Percentiles rank a stretch among this genome's conserved stretches.
Evolutionary conservation across 2,329 filamentous ascomycete species (phyloP).

Genomic region (Ceratocystis colombiana): DNA sequence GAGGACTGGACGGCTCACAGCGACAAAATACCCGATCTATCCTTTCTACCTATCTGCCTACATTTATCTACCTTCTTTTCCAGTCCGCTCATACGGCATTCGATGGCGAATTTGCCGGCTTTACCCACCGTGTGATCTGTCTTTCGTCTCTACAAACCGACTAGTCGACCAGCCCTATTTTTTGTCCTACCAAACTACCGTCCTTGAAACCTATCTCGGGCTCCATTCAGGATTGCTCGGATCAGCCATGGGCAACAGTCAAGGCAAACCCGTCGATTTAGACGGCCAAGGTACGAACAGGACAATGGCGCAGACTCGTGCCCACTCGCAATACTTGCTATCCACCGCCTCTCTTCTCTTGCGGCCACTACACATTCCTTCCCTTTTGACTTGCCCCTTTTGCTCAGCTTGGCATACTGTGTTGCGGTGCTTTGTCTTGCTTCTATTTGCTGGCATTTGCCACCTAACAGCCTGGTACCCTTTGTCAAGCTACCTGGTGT

Average conservation of each 20-base stretch:
- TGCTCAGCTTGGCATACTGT: background rate
- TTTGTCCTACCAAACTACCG: constrained; percentile 4
- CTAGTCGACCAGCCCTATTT: background rate
- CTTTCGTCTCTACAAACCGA: background rate
- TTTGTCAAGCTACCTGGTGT: too few species aligned
- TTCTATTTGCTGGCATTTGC: background rate
- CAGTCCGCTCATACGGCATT: background rate
- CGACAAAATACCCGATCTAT: too few species aligned
- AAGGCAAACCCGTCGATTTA: constrained; percentile 85
- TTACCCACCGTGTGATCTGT: background rate
- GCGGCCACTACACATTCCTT: background rate
- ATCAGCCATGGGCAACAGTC: constrained; percentile 67
- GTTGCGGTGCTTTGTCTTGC: background rate
- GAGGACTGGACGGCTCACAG: too few species aligned
- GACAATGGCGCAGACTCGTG: background rate
- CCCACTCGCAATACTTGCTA: background rate
- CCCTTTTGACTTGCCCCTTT: background rate
- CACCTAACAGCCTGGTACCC: background rate
- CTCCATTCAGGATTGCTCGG: background rate
- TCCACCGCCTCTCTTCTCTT: background rate
- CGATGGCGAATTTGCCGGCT: background rate
- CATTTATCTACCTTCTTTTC: too few species aligned
- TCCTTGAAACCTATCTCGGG: constrained; percentile 7
- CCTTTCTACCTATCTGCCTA: background rate
- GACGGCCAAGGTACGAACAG: constrained; percentile 68